Evolutionary conservation across 768 basidiomycete genomes (phyloP).

Genomic region (Lactifluus volemus): DNA sequence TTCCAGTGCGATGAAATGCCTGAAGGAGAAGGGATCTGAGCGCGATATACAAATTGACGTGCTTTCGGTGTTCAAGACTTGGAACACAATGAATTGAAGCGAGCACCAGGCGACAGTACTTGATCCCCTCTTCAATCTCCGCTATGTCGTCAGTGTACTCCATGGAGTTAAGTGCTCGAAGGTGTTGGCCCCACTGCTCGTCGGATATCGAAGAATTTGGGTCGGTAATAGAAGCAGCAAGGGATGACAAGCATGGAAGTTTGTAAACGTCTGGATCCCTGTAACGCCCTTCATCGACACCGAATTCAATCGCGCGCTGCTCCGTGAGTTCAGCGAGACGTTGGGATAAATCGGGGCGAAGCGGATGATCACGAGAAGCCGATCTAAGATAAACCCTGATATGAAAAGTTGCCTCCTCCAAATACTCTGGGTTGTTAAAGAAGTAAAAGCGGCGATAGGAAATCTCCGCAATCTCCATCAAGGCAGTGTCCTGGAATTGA

Average conservation of each 20-base stretch:
- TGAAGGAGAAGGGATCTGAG: not conserved
- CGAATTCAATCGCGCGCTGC: too few relatives aligned
- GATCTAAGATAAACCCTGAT: not conserved
- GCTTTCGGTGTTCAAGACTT: not conserved
- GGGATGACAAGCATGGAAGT: not conserved
- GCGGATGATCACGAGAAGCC: not conserved
- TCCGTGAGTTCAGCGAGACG: not conserved
- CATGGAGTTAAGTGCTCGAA: not conserved
- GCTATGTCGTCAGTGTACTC: not conserved
- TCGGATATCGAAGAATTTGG: not conserved
- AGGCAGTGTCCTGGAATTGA: not conserved
- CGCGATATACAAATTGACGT: fast-evolving
- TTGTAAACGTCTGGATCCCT: too few relatives aligned
- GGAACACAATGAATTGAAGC: not conserved
- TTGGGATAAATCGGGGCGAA: not conserved
- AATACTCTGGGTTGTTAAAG: not conserved
- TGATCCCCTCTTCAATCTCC: not conserved
- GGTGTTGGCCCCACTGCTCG: not conserved
- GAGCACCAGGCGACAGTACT: not conserved
- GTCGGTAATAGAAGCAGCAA: not conserved
- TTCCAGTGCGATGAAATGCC: not conserved
- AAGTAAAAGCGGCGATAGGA: not conserved
- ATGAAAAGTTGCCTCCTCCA: not conserved
- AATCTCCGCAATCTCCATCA: not conserved
- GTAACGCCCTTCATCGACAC: too few relatives aligned